Conservation (phyloP, 2,329 filamentous ascomycete genomes). For the Ceratocystis huliohia region DNA sequence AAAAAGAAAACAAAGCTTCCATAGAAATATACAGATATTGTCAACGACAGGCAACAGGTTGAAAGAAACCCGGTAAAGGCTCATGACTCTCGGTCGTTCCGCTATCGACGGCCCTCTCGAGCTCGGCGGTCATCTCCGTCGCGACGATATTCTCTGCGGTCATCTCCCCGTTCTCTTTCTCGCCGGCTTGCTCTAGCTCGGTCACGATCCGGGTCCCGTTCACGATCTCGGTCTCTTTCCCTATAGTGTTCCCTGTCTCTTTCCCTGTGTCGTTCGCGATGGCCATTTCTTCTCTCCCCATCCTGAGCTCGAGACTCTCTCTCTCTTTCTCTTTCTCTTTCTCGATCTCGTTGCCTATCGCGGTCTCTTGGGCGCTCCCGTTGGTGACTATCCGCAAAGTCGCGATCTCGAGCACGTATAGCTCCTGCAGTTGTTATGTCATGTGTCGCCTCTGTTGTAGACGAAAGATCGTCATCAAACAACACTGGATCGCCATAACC, state of each 20-base stretch:
- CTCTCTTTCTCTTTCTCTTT: constrained; percentile 1
- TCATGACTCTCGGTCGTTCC: background rate
- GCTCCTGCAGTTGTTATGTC: constrained; percentile 22
- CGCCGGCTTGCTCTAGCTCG: background rate
- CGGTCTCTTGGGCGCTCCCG: background rate
- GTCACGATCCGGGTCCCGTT: background rate
- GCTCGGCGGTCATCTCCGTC: background rate
- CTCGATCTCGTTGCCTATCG: background rate
- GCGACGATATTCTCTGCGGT: background rate
- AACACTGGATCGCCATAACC: constrained; percentile 73
- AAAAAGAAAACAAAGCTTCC: too few species aligned
- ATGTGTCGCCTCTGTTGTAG: constrained; percentile 27
- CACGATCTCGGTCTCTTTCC: constrained; percentile 6
- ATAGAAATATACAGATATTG: too few species aligned
- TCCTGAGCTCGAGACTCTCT: background rate
- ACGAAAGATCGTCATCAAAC: constrained; percentile 42
- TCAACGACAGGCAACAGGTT: background rate
- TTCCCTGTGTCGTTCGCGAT: background rate
- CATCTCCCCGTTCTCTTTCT: background rate
- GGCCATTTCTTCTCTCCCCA: background rate
- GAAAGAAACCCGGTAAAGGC: background rate
- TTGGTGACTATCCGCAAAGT: background rate
- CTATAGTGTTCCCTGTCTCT: background rate
- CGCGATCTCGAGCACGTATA: background rate
- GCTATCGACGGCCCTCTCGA: background rate